These are phyloP conservation scores for Aphanomyces invadans DNA, from an alignment of 352 stramenopile species.

Conservation along the genomic window DNA sequence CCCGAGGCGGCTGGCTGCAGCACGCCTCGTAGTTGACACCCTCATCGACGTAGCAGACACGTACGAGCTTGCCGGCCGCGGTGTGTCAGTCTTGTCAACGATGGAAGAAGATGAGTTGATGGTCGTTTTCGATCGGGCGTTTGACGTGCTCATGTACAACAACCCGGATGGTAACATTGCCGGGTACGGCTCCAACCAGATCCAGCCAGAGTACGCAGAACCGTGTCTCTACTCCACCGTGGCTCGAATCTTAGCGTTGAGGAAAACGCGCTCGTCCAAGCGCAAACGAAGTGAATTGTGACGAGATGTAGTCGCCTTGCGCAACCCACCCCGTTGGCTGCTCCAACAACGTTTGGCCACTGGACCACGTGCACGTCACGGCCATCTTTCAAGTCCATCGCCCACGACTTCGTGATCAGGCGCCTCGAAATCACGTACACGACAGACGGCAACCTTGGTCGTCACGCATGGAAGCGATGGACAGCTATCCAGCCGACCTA, in stretches of 20 bases:
- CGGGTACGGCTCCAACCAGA: background rate
- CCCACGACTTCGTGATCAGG: too few species aligned
- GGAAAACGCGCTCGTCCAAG: background rate
- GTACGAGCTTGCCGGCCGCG: background rate
- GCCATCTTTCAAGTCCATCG: too few species aligned
- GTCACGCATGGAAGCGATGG: too few species aligned
- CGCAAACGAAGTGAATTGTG: too few species aligned
- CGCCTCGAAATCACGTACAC: too few species aligned
- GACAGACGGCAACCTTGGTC: background rate
- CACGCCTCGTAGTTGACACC: background rate
- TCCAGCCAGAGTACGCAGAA: background rate
- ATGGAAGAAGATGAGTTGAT: background rate
- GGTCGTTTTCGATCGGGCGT: conserved; percentile 5
- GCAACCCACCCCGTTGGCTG: too few species aligned
- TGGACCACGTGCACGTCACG: too few species aligned
- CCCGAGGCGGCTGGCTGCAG: background rate
- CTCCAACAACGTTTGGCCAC: too few species aligned
- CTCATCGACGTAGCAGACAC: conserved; percentile 1
- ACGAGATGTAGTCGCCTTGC: too few species aligned
- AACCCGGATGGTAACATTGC: conserved; percentile 1
- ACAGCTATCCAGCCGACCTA: too few species aligned
- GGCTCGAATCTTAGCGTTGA: too few species aligned
- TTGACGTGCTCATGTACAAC: conserved; percentile 10
- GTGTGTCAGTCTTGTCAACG: background rate
- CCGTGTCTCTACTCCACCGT: background rate